Evolutionary conservation across 164 flowering plant genomes (phyloP).

Genomic region (Umbilicus rupestris): DNA sequence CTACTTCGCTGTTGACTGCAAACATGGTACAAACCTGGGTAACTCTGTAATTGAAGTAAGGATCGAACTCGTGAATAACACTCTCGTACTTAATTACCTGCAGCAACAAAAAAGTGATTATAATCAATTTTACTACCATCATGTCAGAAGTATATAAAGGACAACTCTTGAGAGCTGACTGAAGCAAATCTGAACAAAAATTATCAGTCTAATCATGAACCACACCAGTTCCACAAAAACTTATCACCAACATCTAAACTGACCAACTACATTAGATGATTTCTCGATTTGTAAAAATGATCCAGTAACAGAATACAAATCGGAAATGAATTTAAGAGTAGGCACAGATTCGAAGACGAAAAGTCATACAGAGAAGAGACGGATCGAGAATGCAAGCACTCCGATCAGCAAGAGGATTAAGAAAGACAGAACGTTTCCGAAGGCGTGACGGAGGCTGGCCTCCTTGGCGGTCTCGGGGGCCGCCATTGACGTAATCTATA

Average conservation of each 20-base stretch:
- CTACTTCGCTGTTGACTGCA: not conserved
- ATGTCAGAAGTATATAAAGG: not conserved
- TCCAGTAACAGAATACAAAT: not conserved
- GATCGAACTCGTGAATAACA: constrained; percentile 98
- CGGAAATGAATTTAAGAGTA: too few species aligned
- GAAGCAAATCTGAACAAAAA: not conserved
- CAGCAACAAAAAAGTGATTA: not conserved
- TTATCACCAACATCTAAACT: too few species aligned
- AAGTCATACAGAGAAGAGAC: constrained; percentile 76
- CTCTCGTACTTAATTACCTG: constrained; percentile 99
- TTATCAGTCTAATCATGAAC: not conserved
- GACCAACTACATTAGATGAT: too few species aligned
- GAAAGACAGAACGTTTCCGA: constrained; percentile 63
- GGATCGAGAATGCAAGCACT: constrained; percentile 97
- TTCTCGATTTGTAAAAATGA: too few species aligned
- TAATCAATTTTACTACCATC: not conserved
- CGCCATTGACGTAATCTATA: constrained; percentile 28
- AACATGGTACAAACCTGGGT: constrained; percentile 62
- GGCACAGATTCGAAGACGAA: not conserved
- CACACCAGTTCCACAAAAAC: too few species aligned
- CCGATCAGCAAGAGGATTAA: constrained; percentile 85
- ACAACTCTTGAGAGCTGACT: not conserved
- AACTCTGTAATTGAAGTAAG: constrained; percentile 97
- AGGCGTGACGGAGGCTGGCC: constrained; percentile 44
- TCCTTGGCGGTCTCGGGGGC: constrained; percentile 23